Base-by-base conservation (phyloP, 2,329 filamentous ascomycete genomes). In the Sporothrix phasma region DNA sequence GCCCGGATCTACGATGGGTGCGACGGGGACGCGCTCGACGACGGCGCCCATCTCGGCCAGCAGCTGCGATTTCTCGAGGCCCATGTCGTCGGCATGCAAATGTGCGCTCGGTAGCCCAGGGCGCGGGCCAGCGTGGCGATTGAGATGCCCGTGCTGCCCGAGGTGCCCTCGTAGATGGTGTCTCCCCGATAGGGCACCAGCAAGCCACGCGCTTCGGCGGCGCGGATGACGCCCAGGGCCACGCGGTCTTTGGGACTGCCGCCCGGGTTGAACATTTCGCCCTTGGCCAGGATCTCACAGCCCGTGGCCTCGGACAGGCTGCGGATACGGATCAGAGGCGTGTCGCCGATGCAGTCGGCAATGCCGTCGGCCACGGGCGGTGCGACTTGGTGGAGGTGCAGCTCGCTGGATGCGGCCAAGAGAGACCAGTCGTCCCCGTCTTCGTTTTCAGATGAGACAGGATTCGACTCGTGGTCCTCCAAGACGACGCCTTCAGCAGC, bases 161-260 rank as follows among this genome's bases (percentile, higher is more conserved):
- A 92, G 1, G 94, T 99, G 68, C 94, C 94, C 78, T 99, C 94
- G 76, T 97, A 99, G 71, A 99, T 92, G 49, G 90, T 95, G 74
- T 99, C 94, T 66, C 93, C 93, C 24, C 88, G 87, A 69, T 88
- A 80, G 0, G 94, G 93, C 0, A 81, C 82, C 53, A 99, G 77
- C 19, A 92, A 79, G 2, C 92, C 92, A 58, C 83, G 77, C 66
- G 84, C 81, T 79, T 99, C 94, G 49, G 92, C 94, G 74, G 86
- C 77, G 51, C 85, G 78, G 73, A 99, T 96, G 80, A 97, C 95
- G 76, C 84, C 89, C 43, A 97, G 81, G 1, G 94, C 94, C 15
- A 99, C 94, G 62, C 94, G 85, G 76, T 99, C 94, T 76, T 99
- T 99, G 46, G 94, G 92, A 69, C 89, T 94, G 70, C 90, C 90